Evolutionary conservation across 306 rosid species (phyloP).

Genomic region (Vigna reflexopilosa): DNA sequence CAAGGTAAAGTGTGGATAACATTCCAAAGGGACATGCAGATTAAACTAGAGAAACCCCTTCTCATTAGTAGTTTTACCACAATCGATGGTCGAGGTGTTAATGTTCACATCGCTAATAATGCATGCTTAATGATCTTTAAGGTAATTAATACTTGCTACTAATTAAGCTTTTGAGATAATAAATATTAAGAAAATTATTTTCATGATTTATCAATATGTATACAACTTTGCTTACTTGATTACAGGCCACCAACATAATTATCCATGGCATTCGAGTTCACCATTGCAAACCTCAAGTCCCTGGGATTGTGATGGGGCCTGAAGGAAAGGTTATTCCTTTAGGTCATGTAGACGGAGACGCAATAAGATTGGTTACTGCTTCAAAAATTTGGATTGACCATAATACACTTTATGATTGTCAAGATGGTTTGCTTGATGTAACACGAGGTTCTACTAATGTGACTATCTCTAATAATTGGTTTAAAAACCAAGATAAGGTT

Average conservation of each 20-base stretch:
- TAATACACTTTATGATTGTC: background rate
- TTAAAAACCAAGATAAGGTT: background rate
- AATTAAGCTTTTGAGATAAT: background rate
- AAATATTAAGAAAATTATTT: background rate
- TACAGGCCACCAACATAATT: background rate
- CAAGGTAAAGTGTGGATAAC: background rate
- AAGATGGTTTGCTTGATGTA: background rate
- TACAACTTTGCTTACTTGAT: background rate
- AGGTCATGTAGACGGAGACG: background rate
- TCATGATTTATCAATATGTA: background rate
- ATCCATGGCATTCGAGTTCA: background rate
- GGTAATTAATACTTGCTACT: background rate
- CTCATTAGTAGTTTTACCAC: slow-evolving; percentile 2
- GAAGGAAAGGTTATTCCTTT: background rate
- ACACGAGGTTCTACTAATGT: background rate
- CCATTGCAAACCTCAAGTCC: background rate
- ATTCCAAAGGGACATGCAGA: background rate
- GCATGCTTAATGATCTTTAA: slow-evolving; percentile 1
- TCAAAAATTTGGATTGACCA: slow-evolving; percentile 4
- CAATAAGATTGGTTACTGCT: background rate
- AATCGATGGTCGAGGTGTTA: slow-evolving; percentile 13
- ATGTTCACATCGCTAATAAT: background rate
- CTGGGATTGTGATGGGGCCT: background rate
- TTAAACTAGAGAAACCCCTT: background rate
- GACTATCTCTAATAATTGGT: background rate